These are phyloP conservation scores for Paulownia fortunei DNA, from an alignment of 257 asterid species.

Conservation along the genomic window DNA sequence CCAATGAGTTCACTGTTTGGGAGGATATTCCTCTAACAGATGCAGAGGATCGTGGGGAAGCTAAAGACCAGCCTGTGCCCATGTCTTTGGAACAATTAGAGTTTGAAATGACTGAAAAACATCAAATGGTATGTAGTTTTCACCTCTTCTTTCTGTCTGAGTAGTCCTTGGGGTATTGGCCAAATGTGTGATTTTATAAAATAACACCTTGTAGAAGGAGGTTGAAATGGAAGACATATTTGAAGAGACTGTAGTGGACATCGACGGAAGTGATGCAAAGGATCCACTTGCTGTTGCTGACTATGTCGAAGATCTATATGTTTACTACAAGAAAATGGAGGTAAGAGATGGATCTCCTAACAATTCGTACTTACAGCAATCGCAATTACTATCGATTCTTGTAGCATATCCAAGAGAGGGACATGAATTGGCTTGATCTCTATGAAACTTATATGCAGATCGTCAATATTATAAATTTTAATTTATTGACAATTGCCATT, in stretches of 20 bases:
- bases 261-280: slow-evolving; percentile 67
- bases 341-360: slow-evolving; percentile 34
- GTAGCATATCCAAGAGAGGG: neutral
- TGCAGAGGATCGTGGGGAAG: slow-evolving; percentile 47
- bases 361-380: neutral
- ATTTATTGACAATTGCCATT: neutral
- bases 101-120: slow-evolving; percentile 44
- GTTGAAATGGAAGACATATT: slow-evolving; percentile 93
- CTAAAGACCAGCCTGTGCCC: slow-evolving; percentile 74
- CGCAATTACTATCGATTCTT: neutral
- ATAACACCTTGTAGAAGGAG: slow-evolving; percentile 49
- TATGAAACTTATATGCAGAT: neutral
- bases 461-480: neutral
- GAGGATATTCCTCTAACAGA: slow-evolving; percentile 62
- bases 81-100: slow-evolving; percentile 79
- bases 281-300: slow-evolving; percentile 78
- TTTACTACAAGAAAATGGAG: slow-evolving; percentile 82
- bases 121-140: slow-evolving; percentile 50
- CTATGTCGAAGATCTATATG: slow-evolving; percentile 77
- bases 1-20: slow-evolving; percentile 48
- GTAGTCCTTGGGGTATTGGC: neutral
- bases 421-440: too few relatives aligned
- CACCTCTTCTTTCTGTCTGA: neutral
- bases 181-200: neutral
- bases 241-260: slow-evolving; percentile 71